Conservation (phyloP, 192 early-diverging fungal species). For the Umbelopsis sp. region DNA sequence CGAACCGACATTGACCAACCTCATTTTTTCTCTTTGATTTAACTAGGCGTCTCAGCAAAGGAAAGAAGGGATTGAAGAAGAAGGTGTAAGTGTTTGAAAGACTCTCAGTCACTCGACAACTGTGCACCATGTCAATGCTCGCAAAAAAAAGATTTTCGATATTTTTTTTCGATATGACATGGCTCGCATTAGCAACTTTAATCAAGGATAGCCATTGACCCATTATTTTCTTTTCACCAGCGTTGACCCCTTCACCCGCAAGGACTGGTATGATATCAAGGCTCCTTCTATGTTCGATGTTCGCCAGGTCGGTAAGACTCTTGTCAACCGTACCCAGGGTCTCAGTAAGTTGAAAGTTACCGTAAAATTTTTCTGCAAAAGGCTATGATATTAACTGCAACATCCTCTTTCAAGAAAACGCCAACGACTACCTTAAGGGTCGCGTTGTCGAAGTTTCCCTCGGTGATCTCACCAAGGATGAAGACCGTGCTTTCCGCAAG, state of each 20-base stretch:
- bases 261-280: conserved; percentile 99
- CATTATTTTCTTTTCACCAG: conserved; percentile 45
- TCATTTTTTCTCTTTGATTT: conserved; percentile 1
- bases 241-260: conserved; percentile 99
- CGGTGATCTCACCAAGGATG: conserved; percentile 92
- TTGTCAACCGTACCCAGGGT: conserved; percentile 99
- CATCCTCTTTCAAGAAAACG: conserved; percentile 35
- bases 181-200: neutral
- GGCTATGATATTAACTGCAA: neutral
- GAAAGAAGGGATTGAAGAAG: conserved; percentile 90
- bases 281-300: conserved; percentile 95
- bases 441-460: conserved; percentile 97
- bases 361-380: neutral
- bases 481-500: conserved; percentile 96
- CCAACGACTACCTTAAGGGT: conserved; percentile 95
- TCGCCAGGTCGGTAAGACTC: conserved; percentile 97
- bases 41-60: conserved; percentile 76
- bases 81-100: conserved; percentile 69
- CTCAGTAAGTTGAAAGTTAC: conserved; percentile 64
- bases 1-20: conserved; percentile 2
- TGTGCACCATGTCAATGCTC: neutral
- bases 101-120: neutral
- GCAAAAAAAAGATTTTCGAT: neutral
- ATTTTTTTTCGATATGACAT: conserved; percentile 3
- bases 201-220: neutral